A percentile compares a stretch with the other conserved stretches of the same genome.
Conservation (phyloP, 345 rosid genomes). For the Pugionium dolabratum region DNA sequence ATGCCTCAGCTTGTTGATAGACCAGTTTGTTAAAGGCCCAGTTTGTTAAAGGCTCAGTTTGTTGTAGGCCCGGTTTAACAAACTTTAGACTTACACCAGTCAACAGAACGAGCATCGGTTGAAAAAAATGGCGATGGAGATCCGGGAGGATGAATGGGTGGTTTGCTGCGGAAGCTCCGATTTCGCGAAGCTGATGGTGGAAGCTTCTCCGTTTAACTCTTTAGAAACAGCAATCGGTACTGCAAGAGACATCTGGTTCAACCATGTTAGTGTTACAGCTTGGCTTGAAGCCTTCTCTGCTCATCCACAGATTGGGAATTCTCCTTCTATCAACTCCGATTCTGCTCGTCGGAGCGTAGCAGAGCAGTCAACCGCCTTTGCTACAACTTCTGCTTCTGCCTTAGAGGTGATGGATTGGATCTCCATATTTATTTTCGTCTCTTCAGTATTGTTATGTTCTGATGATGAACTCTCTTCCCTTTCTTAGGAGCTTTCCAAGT, state of each 20-base stretch:
- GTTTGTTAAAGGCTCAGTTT: too few relatives aligned
- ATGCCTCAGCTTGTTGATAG: too few relatives aligned
- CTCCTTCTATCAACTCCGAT: conserved; percentile 47
- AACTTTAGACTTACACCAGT: too few relatives aligned
- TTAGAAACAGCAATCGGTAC: conserved; percentile 50
- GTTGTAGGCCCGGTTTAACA: too few relatives aligned
- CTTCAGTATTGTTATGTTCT: not conserved
- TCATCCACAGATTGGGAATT: conserved; percentile 83
- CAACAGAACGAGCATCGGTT: not conserved
- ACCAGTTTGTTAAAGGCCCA: too few relatives aligned
- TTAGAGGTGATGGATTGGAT: conserved; percentile 50
- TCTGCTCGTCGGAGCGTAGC: conserved; percentile 66
- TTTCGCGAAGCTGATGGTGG: conserved; percentile 59
- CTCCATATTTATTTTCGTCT: conserved; percentile 7
- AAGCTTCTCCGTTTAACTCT: conserved; percentile 57
- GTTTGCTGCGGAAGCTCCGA: conserved; percentile 85
- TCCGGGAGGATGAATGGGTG: conserved; percentile 61
- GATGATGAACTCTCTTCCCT: not conserved
- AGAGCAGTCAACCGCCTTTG: conserved; percentile 86
- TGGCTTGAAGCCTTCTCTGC: conserved; percentile 93
- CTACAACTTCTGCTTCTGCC: conserved; percentile 67
- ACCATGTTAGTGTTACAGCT: conserved; percentile 69
- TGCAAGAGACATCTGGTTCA: conserved; percentile 79
- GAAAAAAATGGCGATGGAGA: conserved; percentile 37
- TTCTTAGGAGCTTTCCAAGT: conserved; percentile 63